Percentiles rank a stretch among this genome's conserved stretches.
Conservation (phyloP, 129 eudicot genomes). For the Arctium lappa region DNA sequence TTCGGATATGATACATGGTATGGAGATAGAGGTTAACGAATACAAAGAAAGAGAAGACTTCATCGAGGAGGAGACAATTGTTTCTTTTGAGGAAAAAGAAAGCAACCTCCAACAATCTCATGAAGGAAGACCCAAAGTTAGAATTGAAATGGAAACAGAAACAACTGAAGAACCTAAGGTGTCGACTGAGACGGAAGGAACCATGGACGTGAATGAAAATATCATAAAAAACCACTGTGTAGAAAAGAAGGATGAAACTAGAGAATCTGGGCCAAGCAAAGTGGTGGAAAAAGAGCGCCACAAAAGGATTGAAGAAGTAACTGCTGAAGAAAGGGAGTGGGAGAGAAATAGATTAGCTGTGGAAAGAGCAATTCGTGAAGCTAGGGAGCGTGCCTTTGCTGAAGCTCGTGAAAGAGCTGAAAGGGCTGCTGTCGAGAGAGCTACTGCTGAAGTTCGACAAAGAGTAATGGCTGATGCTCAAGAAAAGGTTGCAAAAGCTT, state of each 20-base stretch:
- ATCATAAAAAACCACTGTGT: slow-evolving; percentile 2
- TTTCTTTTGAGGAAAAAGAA: slow-evolving; percentile 26
- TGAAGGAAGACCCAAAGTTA: slow-evolving; percentile 25
- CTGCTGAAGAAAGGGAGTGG: slow-evolving; percentile 52
- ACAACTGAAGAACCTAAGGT: slow-evolving; percentile 24
- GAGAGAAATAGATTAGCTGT: slow-evolving; percentile 74
- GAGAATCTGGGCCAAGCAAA: slow-evolving; percentile 29
- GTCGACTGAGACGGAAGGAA: slow-evolving; percentile 15
- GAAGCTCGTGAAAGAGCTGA: slow-evolving; percentile 76
- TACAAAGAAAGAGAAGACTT: slow-evolving; percentile 29
- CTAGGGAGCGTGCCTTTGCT: slow-evolving; percentile 86
- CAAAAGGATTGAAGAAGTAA: slow-evolving; percentile 38
- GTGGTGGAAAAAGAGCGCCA: slow-evolving; percentile 28
- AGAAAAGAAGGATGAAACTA: slow-evolving; percentile 29
- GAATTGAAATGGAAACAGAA: slow-evolving; percentile 28
- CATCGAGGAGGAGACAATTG: slow-evolving; percentile 16
- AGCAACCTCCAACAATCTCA: slow-evolving; percentile 21
- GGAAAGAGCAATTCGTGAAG: slow-evolving; percentile 92
- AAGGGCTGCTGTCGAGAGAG: slow-evolving; percentile 75
- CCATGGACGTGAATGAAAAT: slow-evolving; percentile 25
- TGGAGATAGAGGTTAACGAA: slow-evolving; percentile 35
- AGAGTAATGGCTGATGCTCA: slow-evolving; percentile 67
- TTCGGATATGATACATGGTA: slow-evolving; percentile 32
- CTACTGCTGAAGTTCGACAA: slow-evolving; percentile 60
- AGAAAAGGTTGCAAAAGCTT: slow-evolving; percentile 55